Conservation (phyloP, 2,329 filamentous ascomycete genomes). For the Knufia petricola region DNA sequence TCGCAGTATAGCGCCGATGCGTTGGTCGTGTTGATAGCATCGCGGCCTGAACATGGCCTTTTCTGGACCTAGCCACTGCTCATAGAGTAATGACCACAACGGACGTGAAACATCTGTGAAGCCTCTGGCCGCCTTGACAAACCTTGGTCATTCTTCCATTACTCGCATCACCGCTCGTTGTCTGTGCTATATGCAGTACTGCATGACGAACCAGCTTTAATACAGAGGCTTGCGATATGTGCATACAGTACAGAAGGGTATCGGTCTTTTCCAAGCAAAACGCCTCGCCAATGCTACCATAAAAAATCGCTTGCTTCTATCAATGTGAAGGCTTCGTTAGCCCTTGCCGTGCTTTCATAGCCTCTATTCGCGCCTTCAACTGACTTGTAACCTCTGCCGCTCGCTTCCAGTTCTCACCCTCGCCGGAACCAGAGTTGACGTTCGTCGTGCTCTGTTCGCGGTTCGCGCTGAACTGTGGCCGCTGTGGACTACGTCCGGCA, state of each 20-base stretch:
- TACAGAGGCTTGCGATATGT: neutral
- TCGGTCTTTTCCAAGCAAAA: neutral
- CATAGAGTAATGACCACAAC: too few species aligned
- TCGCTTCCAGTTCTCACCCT: conserved; percentile 88
- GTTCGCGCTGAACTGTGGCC: conserved; percentile 25
- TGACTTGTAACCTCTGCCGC: conserved; percentile 97
- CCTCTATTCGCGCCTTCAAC: conserved; percentile 91
- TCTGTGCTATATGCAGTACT: neutral
- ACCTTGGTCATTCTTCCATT: neutral
- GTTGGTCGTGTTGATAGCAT: too few species aligned
- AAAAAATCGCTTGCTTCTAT: neutral
- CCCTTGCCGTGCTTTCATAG: conserved; percentile 68
- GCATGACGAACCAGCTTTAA: neutral
- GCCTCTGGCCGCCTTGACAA: neutral
- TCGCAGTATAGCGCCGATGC: too few species aligned
- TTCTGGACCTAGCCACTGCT: too few species aligned
- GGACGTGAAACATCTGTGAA: neutral
- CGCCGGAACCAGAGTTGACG: conserved; percentile 38
- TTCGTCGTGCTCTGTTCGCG: conserved; percentile 24
- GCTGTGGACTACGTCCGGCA: conserved; percentile 25
- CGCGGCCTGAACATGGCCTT: too few species aligned
- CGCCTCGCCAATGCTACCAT: neutral
- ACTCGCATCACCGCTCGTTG: neutral
- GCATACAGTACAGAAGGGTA: conserved; percentile 1
- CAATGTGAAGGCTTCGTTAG: conserved; percentile 27